Conservation (phyloP, 1,284 basidiomycete genomes). For the Termitomyces sp. region DNA sequence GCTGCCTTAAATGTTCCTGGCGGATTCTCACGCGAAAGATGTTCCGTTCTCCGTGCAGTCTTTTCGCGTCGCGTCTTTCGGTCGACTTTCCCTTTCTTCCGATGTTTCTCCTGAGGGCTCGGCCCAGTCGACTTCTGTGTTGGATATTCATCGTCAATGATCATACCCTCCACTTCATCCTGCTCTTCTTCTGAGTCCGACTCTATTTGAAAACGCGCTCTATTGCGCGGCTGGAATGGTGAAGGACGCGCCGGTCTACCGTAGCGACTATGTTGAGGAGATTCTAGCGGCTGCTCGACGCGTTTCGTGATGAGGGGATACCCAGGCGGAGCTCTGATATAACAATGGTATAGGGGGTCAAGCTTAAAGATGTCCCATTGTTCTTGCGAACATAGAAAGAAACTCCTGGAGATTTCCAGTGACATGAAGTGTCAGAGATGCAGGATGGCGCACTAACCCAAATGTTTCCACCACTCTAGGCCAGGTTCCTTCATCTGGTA, state of each 20-base stretch:
- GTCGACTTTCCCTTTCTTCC: constrained; percentile 26
- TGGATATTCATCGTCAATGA: constrained; percentile 37
- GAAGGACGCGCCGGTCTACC: constrained; percentile 19
- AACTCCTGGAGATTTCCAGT: constrained; percentile 33
- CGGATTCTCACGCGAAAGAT: constrained; percentile 20
- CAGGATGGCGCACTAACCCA: constrained; percentile 40
- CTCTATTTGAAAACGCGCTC: constrained; percentile 14
- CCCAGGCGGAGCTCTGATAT: constrained; percentile 42
- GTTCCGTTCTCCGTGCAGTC: constrained; percentile 24
- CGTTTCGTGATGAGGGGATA: constrained; percentile 36
- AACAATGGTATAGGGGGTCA: constrained; percentile 63
- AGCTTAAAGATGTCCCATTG: constrained; percentile 83
- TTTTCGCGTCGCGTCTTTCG: constrained; percentile 33
- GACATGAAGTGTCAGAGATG: not conserved
- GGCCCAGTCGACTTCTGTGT: constrained; percentile 5
- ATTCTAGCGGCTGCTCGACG: constrained; percentile 7
- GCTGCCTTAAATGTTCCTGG: not conserved
- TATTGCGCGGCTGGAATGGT: constrained; percentile 25
- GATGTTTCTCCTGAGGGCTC: constrained; percentile 19
- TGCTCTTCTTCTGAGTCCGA: constrained; percentile 35
- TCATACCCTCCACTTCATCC: constrained; percentile 49
- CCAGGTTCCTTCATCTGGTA: constrained; percentile 61
- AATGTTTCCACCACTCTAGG: constrained; percentile 61
- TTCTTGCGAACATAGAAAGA: constrained; percentile 53
- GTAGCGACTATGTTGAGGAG: constrained; percentile 12